phyloP scores from a whole-genome alignment of 495 filamentous ascomycete species.

The Penicillium manginii region DNA sequence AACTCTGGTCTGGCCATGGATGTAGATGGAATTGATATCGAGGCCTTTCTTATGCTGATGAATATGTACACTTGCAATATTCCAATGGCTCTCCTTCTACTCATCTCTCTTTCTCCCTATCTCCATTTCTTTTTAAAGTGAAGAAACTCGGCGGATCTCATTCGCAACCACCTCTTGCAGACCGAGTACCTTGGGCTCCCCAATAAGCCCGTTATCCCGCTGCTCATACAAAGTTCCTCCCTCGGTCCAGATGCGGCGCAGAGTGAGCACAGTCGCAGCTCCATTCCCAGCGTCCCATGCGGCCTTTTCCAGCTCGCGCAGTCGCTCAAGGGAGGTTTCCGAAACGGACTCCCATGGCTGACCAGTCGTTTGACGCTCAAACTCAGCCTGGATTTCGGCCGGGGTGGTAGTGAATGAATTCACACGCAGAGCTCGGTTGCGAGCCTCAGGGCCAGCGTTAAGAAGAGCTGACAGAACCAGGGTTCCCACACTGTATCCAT shows the following conservation, averaged over 20 bases:
- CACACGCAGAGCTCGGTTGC: slow-evolving; percentile 62
- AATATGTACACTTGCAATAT: slow-evolving; percentile 9
- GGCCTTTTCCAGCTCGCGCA: slow-evolving; percentile 56
- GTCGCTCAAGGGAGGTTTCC: slow-evolving; percentile 53
- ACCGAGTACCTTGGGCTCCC: slow-evolving; percentile 47
- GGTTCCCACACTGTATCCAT: slow-evolving; percentile 59
- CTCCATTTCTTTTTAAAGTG: slow-evolving; percentile 9
- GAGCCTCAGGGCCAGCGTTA: slow-evolving; percentile 51
- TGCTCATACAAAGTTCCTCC: slow-evolving; percentile 71
- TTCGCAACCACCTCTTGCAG: slow-evolving; percentile 46
- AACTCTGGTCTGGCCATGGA: background rate
- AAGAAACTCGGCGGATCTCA: slow-evolving; percentile 28
- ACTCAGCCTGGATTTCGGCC: slow-evolving; percentile 63
- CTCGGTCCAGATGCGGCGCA: slow-evolving; percentile 71
- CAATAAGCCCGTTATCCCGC: slow-evolving; percentile 65
- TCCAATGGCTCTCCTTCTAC: background rate
- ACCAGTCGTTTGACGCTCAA: slow-evolving; percentile 63
- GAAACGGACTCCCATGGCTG: slow-evolving; percentile 55
- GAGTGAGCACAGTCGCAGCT: slow-evolving; percentile 56
- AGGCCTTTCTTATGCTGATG: background rate
- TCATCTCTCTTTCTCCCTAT: background rate
- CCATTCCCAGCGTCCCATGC: slow-evolving; percentile 59
- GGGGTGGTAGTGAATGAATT: slow-evolving; percentile 73
- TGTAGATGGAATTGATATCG: background rate
- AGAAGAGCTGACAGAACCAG: slow-evolving; percentile 63